Conservation (phyloP, 2,329 filamentous ascomycete genomes). For the Karstenula rhodostoma region DNA sequence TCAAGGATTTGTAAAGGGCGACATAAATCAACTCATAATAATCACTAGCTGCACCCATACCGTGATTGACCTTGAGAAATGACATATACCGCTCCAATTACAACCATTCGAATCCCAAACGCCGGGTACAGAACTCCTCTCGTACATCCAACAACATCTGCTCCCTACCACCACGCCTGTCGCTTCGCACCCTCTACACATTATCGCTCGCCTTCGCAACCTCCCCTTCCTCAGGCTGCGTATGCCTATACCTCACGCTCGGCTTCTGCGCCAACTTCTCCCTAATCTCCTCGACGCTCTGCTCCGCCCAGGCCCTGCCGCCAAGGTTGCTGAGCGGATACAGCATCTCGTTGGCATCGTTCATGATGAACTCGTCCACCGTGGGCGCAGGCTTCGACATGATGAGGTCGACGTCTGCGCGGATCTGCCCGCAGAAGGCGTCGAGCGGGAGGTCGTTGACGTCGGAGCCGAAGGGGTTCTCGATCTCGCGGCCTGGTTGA, state of each 20-base stretch:
- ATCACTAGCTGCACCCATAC: too few relatives aligned
- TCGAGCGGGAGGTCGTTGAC: slow-evolving; percentile 77
- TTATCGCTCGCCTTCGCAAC: slow-evolving; percentile 4
- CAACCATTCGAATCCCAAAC: not conserved
- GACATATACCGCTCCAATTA: not conserved
- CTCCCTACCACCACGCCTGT: not conserved
- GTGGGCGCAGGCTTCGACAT: slow-evolving; percentile 64
- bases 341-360: slow-evolving; percentile 60
- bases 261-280: slow-evolving; percentile 49
- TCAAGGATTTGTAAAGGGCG: too few relatives aligned
- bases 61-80: not conserved
- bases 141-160: not conserved
- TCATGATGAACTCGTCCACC: slow-evolving; percentile 59
- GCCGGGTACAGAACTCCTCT: not conserved
- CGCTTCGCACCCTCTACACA: not conserved
- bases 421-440: slow-evolving; percentile 76
- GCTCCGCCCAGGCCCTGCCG: slow-evolving; percentile 45
- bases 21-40: too few relatives aligned
- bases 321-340: slow-evolving; percentile 59
- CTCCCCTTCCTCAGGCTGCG: slow-evolving; percentile 12
- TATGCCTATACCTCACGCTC: slow-evolving; percentile 6
- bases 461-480: slow-evolving; percentile 84
- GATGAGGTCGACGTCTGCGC: slow-evolving; percentile 77
- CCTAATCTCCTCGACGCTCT: slow-evolving; percentile 50
- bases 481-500: slow-evolving; percentile 72